Conservation (phyloP, 164 flowering plant species). For the Vitis amurensis region DNA sequence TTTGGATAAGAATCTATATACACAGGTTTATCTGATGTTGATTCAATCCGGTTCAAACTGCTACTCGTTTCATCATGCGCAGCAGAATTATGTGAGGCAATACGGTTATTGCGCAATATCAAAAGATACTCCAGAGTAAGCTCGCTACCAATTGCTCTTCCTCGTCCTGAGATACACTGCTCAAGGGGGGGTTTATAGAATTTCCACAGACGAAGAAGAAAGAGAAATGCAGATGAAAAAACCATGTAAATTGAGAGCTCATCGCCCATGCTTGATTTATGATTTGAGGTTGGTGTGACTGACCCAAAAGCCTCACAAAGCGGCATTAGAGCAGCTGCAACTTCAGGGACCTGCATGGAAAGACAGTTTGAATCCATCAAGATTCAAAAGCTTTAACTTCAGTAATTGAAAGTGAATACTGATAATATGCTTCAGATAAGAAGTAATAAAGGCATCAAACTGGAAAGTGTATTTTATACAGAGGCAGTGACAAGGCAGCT, state of each 20-base stretch:
- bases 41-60: slow-evolving; percentile 19
- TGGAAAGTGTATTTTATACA: too few relatives aligned
- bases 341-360: slow-evolving; percentile 68
- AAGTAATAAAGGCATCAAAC: too few relatives aligned
- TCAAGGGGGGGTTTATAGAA: slow-evolving; percentile 84
- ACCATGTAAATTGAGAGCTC: slow-evolving; percentile 61
- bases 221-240: slow-evolving; percentile 83
- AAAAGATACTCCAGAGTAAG: slow-evolving; percentile 77
- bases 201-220: slow-evolving; percentile 86
- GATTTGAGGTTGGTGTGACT: slow-evolving; percentile 42
- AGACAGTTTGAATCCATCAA: background rate
- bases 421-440: too few relatives aligned
- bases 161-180: slow-evolving; percentile 40
- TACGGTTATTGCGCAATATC: slow-evolving; percentile 54
- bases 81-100: slow-evolving; percentile 29
- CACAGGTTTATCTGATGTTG: slow-evolving; percentile 43
- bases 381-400: background rate
- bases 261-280: slow-evolving; percentile 39
- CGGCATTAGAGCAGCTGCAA: slow-evolving; percentile 86
- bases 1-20: slow-evolving; percentile 79
- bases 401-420: too few relatives aligned
- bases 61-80: slow-evolving; percentile 20
- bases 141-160: slow-evolving; percentile 43
- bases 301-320: slow-evolving; percentile 93
- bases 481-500: too few relatives aligned